Evolutionary conservation across 2,329 filamentous ascomycete genomes (phyloP).

Genomic region (Anthostomella pinea): DNA sequence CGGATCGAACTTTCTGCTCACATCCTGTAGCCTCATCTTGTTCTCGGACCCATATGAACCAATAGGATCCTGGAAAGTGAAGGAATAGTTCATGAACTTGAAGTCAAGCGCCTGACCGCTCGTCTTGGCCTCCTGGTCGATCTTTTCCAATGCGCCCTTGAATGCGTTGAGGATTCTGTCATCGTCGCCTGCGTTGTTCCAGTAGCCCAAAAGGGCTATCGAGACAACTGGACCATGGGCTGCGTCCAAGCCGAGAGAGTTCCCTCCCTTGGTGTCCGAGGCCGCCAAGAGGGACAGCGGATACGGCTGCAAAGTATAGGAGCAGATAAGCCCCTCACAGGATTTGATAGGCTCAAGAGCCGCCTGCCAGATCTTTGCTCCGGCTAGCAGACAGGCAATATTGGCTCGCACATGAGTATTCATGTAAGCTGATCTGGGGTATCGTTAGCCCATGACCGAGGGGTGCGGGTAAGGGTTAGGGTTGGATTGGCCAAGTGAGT

Average conservation of each 20-base stretch:
- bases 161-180: constrained; percentile 5
- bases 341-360: constrained; percentile 7
- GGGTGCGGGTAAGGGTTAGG: too few species aligned
- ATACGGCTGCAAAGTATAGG: constrained; percentile 16
- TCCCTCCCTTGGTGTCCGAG: constrained; percentile 9
- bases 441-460: too few species aligned
- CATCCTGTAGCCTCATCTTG: constrained; percentile 11
- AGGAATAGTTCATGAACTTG: constrained; percentile 21
- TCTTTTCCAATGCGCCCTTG: constrained; percentile 3
- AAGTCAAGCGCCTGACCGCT: constrained; percentile 5
- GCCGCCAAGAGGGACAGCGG: constrained; percentile 5
- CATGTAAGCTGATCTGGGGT: too few species aligned
- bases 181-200: constrained; percentile 9
- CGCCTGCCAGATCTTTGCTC: constrained; percentile 1
- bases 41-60: constrained; percentile 16
- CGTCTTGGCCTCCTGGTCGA: constrained; percentile 5
- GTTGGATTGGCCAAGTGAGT: too few species aligned
- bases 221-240: constrained; percentile 8
- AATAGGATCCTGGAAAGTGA: constrained; percentile 15
- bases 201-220: constrained; percentile 10
- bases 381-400: constrained; percentile 5
- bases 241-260: constrained; percentile 9
- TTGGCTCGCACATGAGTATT: constrained; percentile 12
- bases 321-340: constrained; percentile 7
- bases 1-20: constrained; percentile 26